phyloP scores from a whole-genome alignment of 2,329 filamentous ascomycete species.

The Calonectria leucothoes region DNA sequence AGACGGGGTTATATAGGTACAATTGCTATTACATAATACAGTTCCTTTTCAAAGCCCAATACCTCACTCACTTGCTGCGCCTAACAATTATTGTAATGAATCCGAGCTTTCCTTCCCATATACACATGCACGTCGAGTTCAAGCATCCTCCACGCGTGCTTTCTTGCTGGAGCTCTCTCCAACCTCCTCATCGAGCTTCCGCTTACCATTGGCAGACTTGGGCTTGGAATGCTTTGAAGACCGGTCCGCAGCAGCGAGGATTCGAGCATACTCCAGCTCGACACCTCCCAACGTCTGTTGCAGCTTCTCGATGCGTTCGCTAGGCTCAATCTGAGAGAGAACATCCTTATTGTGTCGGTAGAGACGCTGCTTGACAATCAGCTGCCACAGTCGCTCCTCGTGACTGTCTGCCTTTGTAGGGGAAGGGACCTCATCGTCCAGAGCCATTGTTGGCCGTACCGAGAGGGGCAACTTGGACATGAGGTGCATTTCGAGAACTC shows the following conservation, averaged over 20 bases:
- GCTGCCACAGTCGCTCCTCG: constrained; percentile 76
- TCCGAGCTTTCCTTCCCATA: constrained; percentile 5
- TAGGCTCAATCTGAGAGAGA: constrained; percentile 74
- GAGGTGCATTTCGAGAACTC: constrained; percentile 81
- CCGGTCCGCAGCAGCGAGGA: constrained; percentile 64
- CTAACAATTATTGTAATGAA: constrained; percentile 27
- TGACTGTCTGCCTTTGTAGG: constrained; percentile 68
- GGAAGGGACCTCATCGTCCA: constrained; percentile 55
- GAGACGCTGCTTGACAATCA: constrained; percentile 81
- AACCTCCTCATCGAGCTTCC: constrained; percentile 54
- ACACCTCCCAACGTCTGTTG: constrained; percentile 76
- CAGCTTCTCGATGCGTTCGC: constrained; percentile 78
- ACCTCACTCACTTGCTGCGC: constrained; percentile 23
- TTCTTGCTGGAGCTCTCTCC: constrained; percentile 55
- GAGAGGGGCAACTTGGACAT: constrained; percentile 69
- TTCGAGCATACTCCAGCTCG: constrained; percentile 77
- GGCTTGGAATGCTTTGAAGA: constrained; percentile 42
- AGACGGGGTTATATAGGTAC: constrained; percentile 38
- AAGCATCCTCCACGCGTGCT: constrained; percentile 53
- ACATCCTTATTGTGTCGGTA: constrained; percentile 80
- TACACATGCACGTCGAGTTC: constrained; percentile 5
- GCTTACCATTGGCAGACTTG: constrained; percentile 54
- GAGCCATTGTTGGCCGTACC: constrained; percentile 64
- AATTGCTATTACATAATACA: constrained; percentile 33
- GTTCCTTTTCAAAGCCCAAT: constrained; percentile 28